Conservation (phyloP, 495 filamentous ascomycete species). For the Hyaloscypha bicolor region DNA sequence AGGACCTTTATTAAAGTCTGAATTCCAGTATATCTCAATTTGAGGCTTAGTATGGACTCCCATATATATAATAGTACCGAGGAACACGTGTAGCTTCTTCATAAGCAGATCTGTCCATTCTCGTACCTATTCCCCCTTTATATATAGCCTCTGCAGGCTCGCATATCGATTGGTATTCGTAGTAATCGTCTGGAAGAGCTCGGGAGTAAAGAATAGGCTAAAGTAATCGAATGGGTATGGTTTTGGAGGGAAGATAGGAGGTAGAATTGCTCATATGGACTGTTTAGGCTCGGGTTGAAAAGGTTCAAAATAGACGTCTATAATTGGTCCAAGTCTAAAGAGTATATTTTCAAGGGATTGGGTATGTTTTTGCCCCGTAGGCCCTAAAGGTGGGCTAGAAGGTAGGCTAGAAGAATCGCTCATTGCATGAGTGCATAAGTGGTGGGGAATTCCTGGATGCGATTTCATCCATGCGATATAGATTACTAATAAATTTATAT, state of each 20-base stretch:
- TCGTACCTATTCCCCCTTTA: neutral
- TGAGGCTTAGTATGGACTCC: neutral
- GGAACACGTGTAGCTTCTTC: neutral
- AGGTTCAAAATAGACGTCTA: neutral
- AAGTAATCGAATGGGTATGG: neutral
- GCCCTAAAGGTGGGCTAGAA: neutral
- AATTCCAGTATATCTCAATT: neutral
- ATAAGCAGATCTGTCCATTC: neutral
- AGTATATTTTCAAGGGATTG: slow-evolving; percentile 1
- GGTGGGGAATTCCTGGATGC: neutral
- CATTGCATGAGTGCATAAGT: neutral
- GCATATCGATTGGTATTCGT: neutral
- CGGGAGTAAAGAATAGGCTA: neutral
- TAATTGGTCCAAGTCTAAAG: neutral
- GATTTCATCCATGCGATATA: too few species aligned
- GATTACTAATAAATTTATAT: neutral
- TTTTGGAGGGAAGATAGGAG: neutral
- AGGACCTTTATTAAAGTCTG: too few species aligned
- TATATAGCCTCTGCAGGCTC: neutral
- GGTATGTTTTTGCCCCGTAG: neutral
- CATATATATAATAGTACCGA: neutral
- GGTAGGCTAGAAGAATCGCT: neutral
- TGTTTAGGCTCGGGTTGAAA: neutral
- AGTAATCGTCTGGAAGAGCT: neutral
- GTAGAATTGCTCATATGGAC: neutral